These are phyloP conservation scores for Jamesozyma rosinii DNA, from an alignment of 805 yeast species.

Conservation along the genomic window DNA sequence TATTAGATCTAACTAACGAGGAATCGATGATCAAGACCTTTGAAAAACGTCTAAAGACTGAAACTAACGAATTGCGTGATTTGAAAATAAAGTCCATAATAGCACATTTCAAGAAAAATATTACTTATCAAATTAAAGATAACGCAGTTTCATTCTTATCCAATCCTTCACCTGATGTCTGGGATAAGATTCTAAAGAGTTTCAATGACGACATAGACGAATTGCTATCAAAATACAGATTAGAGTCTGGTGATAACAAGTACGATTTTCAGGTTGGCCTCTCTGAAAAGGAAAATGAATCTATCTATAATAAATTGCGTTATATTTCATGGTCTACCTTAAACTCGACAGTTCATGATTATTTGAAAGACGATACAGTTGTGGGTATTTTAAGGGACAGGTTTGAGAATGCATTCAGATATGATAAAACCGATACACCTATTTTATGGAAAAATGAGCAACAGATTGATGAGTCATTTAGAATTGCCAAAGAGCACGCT, in stretches of 20 bases:
- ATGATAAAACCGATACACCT: constrained; percentile 76
- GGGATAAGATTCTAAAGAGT: constrained; percentile 48
- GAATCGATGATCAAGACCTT: constrained; percentile 5
- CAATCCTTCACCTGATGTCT: constrained; percentile 42
- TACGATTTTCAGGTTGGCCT: constrained; percentile 65
- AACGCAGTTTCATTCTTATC: constrained; percentile 40
- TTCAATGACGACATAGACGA: constrained; percentile 34
- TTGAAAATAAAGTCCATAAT: constrained; percentile 38
- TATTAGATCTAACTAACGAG: not conserved
- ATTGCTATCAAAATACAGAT: constrained; percentile 27
- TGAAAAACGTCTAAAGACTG: constrained; percentile 22
- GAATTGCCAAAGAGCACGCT: constrained; percentile 50
- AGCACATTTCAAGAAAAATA: constrained; percentile 38
- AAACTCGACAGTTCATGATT: constrained; percentile 48
- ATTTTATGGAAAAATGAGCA: constrained; percentile 64
- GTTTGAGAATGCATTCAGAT: constrained; percentile 77
- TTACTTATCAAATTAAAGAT: constrained; percentile 42
- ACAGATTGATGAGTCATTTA: constrained; percentile 66
- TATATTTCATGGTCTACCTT: constrained; percentile 59
- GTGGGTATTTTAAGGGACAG: constrained; percentile 59
- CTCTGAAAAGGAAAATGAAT: constrained; percentile 33
- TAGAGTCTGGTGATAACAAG: constrained; percentile 14
- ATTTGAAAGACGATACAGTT: constrained; percentile 56
- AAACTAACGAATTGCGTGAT: constrained; percentile 27
- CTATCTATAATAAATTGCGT: constrained; percentile 37